These are phyloP conservation scores for Macrocybe gigantea DNA, from an alignment of 768 basidiomycete genomes.

Conservation along the genomic window DNA sequence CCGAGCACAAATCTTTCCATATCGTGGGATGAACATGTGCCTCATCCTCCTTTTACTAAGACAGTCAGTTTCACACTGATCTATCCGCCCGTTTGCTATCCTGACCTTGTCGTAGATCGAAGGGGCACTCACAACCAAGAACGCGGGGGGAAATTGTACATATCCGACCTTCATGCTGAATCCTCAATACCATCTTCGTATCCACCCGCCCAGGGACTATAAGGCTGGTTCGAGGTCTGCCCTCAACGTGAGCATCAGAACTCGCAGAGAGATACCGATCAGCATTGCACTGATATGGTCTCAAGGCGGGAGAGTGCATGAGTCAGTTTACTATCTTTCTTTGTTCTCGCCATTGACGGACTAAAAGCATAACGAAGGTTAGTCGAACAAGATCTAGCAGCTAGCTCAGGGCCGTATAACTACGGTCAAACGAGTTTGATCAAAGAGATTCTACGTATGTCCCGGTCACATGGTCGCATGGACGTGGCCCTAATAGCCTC, in stretches of 20 bases:
- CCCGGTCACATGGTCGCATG: background rate
- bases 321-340: conserved; percentile 44
- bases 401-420: conserved; percentile 75
- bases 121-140: conserved; percentile 59
- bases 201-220: conserved; percentile 33
- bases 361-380: conserved; percentile 26
- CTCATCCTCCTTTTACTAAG: conserved; percentile 31
- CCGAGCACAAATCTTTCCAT: conserved; percentile 29
- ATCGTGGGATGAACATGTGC: conserved; percentile 41
- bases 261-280: conserved; percentile 61
- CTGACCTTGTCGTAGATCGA: conserved; percentile 36
- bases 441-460: conserved; percentile 50
- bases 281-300: conserved; percentile 75
- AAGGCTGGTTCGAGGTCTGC: conserved; percentile 40
- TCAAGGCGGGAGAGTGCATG: conserved; percentile 63
- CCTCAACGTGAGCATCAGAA: conserved; percentile 27
- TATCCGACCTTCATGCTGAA: conserved; percentile 83
- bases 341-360: background rate
- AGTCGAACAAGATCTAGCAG: conserved; percentile 61
- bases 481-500: background rate
- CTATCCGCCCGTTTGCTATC: background rate
- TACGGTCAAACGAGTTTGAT: conserved; percentile 63
- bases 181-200: conserved; percentile 75
- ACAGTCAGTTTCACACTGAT: conserved; percentile 22
- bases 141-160: conserved; percentile 79